A percentile compares a stretch with the other conserved stretches of the same genome.
phyloP scores from a whole-genome alignment of 2,329 filamentous ascomycete species.

The Talaromyces pinophilus region DNA sequence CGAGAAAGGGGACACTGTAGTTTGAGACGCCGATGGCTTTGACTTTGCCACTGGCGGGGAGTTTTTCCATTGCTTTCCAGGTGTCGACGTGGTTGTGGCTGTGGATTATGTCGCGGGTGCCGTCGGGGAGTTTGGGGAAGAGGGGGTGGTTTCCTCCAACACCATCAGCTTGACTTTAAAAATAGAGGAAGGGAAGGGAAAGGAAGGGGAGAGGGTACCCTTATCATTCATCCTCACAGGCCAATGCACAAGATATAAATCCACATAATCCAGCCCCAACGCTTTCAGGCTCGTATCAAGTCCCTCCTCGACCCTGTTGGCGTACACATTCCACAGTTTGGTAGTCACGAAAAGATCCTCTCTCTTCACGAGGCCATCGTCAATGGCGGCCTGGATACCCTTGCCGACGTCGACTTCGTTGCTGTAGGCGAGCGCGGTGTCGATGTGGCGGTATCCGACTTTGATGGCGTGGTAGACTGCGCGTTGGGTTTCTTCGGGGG shows the following conservation, averaged over 20 bases:
- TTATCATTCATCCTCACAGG: conserved; percentile 55
- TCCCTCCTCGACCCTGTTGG: conserved; percentile 62
- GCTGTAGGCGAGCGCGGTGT: conserved; percentile 42
- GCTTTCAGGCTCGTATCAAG: conserved; percentile 62
- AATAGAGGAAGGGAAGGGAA: conserved; percentile 31
- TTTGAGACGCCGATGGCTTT: conserved; percentile 57
- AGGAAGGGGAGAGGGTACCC: conserved; percentile 46
- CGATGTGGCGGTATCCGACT: conserved; percentile 58
- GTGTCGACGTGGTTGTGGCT: conserved; percentile 64
- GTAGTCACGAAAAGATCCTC: conserved; percentile 67
- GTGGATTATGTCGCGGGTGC: conserved; percentile 70
- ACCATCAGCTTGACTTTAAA: conserved; percentile 49
- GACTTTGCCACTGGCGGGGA: conserved; percentile 45
- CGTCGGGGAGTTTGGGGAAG: conserved; percentile 74
- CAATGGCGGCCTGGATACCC: conserved; percentile 50
- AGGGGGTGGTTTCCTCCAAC: conserved; percentile 38
- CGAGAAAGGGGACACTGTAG: conserved; percentile 52
- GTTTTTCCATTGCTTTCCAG: conserved; percentile 54
- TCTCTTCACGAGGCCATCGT: conserved; percentile 65
- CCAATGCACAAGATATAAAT: conserved; percentile 72
- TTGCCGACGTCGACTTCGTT: conserved; percentile 59
- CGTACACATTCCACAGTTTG: conserved; percentile 67
- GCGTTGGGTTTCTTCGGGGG: conserved; percentile 49
- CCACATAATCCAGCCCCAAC: conserved; percentile 66
- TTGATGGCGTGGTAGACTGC: conserved; percentile 52